Base-by-base conservation (phyloP, 257 asterid species). In the Knoxia roxburghii region DNA sequence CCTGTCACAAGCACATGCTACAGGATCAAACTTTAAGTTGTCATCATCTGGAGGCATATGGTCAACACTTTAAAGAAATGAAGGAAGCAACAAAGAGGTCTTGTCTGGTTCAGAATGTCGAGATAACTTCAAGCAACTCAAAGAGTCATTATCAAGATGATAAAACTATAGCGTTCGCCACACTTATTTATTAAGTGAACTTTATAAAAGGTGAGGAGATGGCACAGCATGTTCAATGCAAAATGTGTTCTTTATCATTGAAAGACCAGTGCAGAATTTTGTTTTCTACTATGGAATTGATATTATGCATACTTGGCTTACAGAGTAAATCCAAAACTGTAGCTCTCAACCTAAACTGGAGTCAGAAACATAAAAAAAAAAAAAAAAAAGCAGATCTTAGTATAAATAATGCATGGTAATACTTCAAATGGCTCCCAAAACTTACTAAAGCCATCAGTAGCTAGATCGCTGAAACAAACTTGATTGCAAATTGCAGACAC, bases 1-100 rank as follows among this genome's bases (percentile, higher is more conserved):
- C 98, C 96, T 88, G 80, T 74, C 62, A 64, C 68, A 49, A 26
- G 39, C 51, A 68, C 61, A 63, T 2, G 33, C 8, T 60, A 54
- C 40, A 11, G 10, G 27, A 11, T 30, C 27, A 53, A 27, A 46
- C 6, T 37, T 52, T n/a, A 32, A 18, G 7, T 49, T 23, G 11
- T 53, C n/a, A 20, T 33, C 61, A 23, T 40, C 21, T 37, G 2
- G 9, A 12, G 27, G 35, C 33, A 12, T 13, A 35, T 14, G 15
- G 26, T 41, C 27, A 41, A 20, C 49, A 32, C 17, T 37, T 54
- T 37, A 2, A 23, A 54, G 4, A 15, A 67, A 7, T 24, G 29
- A 67, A 67, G 5, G 56, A 37, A 10, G 15, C 6, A 46, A 46
- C 5, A 18, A 29, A 64, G 51, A 27, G 21, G 13, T 45, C 37